These are phyloP conservation scores for Mucor ambiguus DNA, from an alignment of 371 early-diverging fungal species.

Conservation along the genomic window DNA sequence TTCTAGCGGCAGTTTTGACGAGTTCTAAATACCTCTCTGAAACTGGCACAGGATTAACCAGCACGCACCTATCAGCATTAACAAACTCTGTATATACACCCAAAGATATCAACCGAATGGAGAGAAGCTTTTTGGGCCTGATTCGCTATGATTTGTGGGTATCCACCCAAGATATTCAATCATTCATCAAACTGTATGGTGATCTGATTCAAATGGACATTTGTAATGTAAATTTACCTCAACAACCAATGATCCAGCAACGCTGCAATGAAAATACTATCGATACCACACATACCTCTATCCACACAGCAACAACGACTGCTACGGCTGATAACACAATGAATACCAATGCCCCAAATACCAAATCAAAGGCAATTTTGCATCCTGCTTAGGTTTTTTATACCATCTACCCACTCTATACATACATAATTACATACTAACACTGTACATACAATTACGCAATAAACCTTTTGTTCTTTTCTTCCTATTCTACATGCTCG, in stretches of 20 bases:
- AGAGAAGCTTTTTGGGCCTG: conserved; percentile 61
- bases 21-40: conserved; percentile 52
- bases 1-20: conserved; percentile 63
- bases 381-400: conserved; percentile 7
- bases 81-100: conserved; percentile 56
- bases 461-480: neutral
- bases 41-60: conserved; percentile 27
- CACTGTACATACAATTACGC: neutral
- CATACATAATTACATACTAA: neutral
- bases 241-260: conserved; percentile 1
- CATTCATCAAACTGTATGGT: conserved; percentile 26
- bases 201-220: conserved; percentile 18
- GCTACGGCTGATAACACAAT: neutral
- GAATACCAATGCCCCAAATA: neutral
- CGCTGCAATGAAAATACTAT: neutral
- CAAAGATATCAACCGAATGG: conserved; percentile 65
- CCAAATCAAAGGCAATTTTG: neutral
- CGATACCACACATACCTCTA: neutral
- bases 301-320: neutral
- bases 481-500: neutral
- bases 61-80: conserved; percentile 42
- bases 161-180: conserved; percentile 23
- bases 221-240: conserved; percentile 4
- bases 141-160: conserved; percentile 36
- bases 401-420: neutral